phyloP scores from a whole-genome alignment of 148 eudicot genomes.

The Vaccinium myrtillus region DNA sequence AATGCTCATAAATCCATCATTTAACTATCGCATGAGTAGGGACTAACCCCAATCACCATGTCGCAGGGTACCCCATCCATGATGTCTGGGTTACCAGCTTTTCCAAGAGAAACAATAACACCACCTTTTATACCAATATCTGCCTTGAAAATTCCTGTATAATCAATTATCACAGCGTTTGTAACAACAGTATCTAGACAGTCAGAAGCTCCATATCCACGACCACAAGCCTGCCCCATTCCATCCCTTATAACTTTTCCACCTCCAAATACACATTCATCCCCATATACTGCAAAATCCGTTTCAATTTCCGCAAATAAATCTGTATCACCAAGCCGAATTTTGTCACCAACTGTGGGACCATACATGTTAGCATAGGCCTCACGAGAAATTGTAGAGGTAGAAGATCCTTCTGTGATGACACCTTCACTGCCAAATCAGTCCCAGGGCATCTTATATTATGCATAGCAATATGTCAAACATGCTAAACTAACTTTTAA shows the following conservation, averaged over 20 bases:
- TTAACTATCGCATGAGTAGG: neutral
- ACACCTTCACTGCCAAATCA: constrained; percentile 58
- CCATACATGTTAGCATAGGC: constrained; percentile 91
- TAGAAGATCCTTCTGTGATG: constrained; percentile 57
- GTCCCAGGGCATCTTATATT: constrained; percentile 10
- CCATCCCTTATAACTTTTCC: constrained; percentile 96
- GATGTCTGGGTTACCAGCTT: constrained; percentile 90
- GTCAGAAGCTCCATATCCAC: constrained; percentile 56
- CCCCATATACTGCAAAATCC: constrained; percentile 80
- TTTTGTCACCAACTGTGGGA: constrained; percentile 88
- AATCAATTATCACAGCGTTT: constrained; percentile 91
- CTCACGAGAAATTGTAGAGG: constrained; percentile 61
- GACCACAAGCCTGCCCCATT: constrained; percentile 93
- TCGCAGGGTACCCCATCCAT: constrained; percentile 68
- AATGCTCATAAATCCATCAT: neutral
- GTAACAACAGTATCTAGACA: constrained; percentile 94
- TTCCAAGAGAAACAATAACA: constrained; percentile 66
- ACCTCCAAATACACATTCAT: constrained; percentile 97
- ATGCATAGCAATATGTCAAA: constrained; percentile 3
- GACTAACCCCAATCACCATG: constrained; percentile 80
- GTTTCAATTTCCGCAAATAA: constrained; percentile 88
- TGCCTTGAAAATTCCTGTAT: constrained; percentile 83
- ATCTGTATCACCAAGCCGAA: constrained; percentile 92
- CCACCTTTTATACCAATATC: constrained; percentile 93
- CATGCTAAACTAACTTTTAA: neutral